Evolutionary conservation across 108 stramenopile genomes (phyloP), one percentile per base, ranked within the genome.

Genomic region (Ochromonas danica): DNA sequence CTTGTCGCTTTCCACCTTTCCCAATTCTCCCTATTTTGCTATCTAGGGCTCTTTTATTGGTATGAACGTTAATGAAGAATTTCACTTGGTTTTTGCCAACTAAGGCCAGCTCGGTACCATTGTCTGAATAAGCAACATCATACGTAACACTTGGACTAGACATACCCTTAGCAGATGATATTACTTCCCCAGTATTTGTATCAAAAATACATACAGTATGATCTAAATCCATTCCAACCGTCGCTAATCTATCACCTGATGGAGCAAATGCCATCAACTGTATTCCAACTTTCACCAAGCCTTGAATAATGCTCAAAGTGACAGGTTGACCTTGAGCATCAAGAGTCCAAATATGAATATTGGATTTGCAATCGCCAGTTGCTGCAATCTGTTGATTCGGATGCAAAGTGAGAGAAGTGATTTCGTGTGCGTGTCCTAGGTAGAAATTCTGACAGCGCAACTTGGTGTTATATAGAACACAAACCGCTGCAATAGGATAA

Each of bases 191-290:
- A 41, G 84, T 87, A 40, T 81, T 71, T 86, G 89, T 87, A 67
- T 90, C 90, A 60, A 80, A 86, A 10, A 92, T 75, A n/a, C 71
- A 63, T 1, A 90, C 39, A 36, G 70, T 81, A 67, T 88, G 85
- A 72, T 89, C 43, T 3, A 83, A 75, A 61, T 90, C 89, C 36
- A 42, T 43, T 41, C 72, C 72, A 27, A 75, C 40, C 30, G 72
- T 25, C 51, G 40, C 72, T 35, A 75, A 35, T 28, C 72, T 38
- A 22, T 75, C 72, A 36, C 72, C 72, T 57, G 14, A 35, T 6
- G 72, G 72, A 27, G 72, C 3, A 36, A 75, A 75, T 6, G 51
- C 72, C 22, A 75, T 14, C 6, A 35, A 10, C 72, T 75, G 36
- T 10, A 75, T 33, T 28, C 72, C 72, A 22, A 3, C 30, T 75